Evolutionary conservation across 352 stramenopile species (phyloP).

Genomic region (Phytopythium ostracodes): DNA sequence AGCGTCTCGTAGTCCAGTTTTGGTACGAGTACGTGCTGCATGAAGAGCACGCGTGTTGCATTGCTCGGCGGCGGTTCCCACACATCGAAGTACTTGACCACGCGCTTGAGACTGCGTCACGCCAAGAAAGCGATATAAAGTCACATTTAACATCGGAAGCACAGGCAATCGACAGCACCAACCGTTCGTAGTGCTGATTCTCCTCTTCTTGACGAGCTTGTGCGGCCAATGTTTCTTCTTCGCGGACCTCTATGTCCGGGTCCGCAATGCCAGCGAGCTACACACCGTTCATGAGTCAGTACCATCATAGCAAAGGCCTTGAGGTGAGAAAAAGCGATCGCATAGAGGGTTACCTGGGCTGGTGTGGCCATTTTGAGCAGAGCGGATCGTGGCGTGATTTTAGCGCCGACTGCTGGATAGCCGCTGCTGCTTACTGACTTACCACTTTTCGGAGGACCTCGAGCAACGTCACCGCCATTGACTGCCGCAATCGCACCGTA

Average conservation of each 20-base stretch:
- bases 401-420: constrained; percentile 11
- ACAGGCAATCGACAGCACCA: not conserved
- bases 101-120: constrained; percentile 44
- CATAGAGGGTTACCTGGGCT: constrained; percentile 22
- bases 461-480: not conserved
- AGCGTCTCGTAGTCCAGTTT: constrained; percentile 73
- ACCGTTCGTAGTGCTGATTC: constrained; percentile 51
- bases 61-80: constrained; percentile 87
- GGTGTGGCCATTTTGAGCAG: constrained; percentile 48
- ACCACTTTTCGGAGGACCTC: not conserved
- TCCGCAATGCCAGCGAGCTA: constrained; percentile 40
- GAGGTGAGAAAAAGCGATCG: not conserved
- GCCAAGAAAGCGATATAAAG: not conserved
- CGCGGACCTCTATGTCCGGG: constrained; percentile 36
- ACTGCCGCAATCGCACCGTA: constrained; percentile 12
- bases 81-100: constrained; percentile 81
- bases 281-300: not conserved
- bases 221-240: constrained; percentile 42
- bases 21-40: constrained; percentile 83
- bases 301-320: too few relatives aligned
- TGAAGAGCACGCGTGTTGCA: constrained; percentile 66
- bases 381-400: constrained; percentile 46
- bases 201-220: constrained; percentile 51
- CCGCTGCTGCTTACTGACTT: constrained; percentile 11
- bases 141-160: too few relatives aligned